Evolutionary conservation across 2,329 filamentous ascomycete species (phyloP).

Genomic region (Aspergillus novofumigatus): DNA sequence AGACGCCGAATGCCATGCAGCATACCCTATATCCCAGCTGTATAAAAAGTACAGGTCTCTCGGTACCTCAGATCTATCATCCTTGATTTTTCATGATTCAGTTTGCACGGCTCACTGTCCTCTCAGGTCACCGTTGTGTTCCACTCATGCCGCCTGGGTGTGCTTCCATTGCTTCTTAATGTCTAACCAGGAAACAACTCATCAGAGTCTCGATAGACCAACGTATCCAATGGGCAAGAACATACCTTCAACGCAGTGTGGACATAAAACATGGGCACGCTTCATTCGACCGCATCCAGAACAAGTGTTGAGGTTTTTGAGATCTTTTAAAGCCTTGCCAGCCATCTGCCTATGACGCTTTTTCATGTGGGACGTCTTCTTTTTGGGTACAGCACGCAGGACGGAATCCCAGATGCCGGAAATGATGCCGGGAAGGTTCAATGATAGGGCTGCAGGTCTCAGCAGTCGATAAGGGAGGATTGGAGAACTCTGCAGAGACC

Average conservation of each 20-base stretch:
- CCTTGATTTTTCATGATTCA: slow-evolving; percentile 1
- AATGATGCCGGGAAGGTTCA: slow-evolving; percentile 65
- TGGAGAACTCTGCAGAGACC: slow-evolving; percentile 42
- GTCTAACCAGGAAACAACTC: slow-evolving; percentile 24
- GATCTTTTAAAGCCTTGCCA: slow-evolving; percentile 89
- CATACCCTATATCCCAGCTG: slow-evolving; percentile 23
- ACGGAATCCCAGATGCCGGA: slow-evolving; percentile 89
- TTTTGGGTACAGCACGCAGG: slow-evolving; percentile 90
- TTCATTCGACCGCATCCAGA: slow-evolving; percentile 84
- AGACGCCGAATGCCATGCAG: slow-evolving; percentile 38
- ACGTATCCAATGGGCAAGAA: slow-evolving; percentile 10
- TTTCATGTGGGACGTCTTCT: slow-evolving; percentile 96
- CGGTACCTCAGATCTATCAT: slow-evolving; percentile 1
- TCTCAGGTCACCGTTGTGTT: background rate
- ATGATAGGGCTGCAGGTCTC: slow-evolving; percentile 55
- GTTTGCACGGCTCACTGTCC: slow-evolving; percentile 1
- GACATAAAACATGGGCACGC: slow-evolving; percentile 82
- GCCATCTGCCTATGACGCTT: slow-evolving; percentile 91
- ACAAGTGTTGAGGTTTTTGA: slow-evolving; percentile 81
- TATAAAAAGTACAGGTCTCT: slow-evolving; percentile 23
- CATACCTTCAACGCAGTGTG: slow-evolving; percentile 79
- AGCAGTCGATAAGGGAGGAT: slow-evolving; percentile 55
- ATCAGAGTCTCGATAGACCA: background rate
- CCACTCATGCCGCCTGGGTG: slow-evolving; percentile 26
- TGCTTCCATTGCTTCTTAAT: slow-evolving; percentile 46